Evolutionary conservation across 768 basidiomycete species (phyloP), one percentile per base, ranked within the genome.

Genomic region (Trichaptum fuscoviolaceum): DNA sequence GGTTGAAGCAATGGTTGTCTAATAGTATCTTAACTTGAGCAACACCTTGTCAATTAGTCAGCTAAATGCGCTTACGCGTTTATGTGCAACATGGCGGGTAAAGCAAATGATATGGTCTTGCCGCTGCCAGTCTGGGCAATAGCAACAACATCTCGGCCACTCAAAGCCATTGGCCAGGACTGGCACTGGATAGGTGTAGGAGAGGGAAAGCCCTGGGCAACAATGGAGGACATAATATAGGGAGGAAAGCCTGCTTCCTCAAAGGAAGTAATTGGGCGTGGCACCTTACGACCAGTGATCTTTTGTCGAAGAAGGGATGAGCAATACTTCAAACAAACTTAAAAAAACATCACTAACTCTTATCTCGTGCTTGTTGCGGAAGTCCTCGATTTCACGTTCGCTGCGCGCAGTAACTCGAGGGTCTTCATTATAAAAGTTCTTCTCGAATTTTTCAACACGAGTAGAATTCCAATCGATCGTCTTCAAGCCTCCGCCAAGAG

Each of bases 81-180:
- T 81, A 99, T 99, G 79, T 99, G 97, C 35, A 99, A 84, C 96
- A 99, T 99, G 63, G 97, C 96, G 57, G 97, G 97, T 59, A 99
- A 88, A 65, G 97, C 96, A 76, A 99, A 99, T 10, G 96, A 88
- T 66, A 99, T 98, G 7, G 97, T 99, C 82, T 99, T 99, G 66
- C 97, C 97, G 77, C 93, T 96, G 66, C 97, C 97, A 9, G 97
- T 99, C 78, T 98, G 96, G 42, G 97, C 96, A 71, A 99, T 94
- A 65, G 96, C 97, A 59, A 96, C 92, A 52, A 98, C 84, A 78
- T 99, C 96, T 68, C 94, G 85, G 65, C 96, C 96, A 62, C 85
- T 93, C 30, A 98, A 82, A 2, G 97, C 96, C 95, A 99, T 99
- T 0, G 97, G 97, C 97, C 97, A 99, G 20, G 96, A 92, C 76